Evolutionary conservation across 129 eudicot species (phyloP), one percentile per base, ranked within the genome.

Genomic region (Chrysanthemum seticuspe): DNA sequence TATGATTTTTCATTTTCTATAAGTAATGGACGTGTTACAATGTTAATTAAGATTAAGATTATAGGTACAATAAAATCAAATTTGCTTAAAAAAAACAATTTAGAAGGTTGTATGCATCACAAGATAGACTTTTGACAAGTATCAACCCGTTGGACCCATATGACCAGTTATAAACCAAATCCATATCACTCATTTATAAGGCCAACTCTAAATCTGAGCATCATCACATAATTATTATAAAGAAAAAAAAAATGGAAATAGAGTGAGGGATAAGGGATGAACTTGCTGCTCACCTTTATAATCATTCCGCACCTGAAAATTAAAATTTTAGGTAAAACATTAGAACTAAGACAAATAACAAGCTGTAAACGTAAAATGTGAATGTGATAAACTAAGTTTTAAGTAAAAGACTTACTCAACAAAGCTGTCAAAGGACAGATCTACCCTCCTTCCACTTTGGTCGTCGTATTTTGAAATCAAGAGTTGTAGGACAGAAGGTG

Each of bases 251-350:
- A 12, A 13, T 27, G 7, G 48, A 45, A 75, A 4, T 45, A 47
- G 36, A 59, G 61, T 1, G 53, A 74, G n/a, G 21, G 12, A 55
- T 40, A 68, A 36, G 19, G 59, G 15, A 72, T 72, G 76, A 73
- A 49, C 34, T 62, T 73, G 15, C 29, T 72, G 31, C 83, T 77
- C 72, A 92, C 97, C 96, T 89, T 92, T 61, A 89, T 81, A 80
- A 92, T 81, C 97, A 92, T 83, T 71, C 97, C 97, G 76, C 96
- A 85, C 85, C 97, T 92, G 87, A 78, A 80, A 83, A 45, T 64
- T 64, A 36, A 68, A 16, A 76, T 1, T 40, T 40, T 7, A 65
- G 11, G 4, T 12, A 67, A 7, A 62, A 52, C 1, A 67, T 82
- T 3, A 79, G 66, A 27, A 53, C 12, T 1, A 45, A 56, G 68